Conservation (phyloP, 257 asterid genomes). For the Catharanthus roseus region DNA sequence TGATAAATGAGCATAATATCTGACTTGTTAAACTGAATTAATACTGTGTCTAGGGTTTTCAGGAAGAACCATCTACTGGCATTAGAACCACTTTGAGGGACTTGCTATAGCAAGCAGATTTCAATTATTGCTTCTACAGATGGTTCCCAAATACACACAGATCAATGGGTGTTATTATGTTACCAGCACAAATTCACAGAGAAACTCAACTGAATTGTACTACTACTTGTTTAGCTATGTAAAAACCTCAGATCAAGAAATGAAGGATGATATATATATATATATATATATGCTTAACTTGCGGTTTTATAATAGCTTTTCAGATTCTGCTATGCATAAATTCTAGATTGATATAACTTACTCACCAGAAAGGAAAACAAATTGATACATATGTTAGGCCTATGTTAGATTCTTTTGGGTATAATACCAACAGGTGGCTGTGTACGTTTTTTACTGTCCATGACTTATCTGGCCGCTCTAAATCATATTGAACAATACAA, state of each 20-base stretch:
- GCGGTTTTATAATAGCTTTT: neutral
- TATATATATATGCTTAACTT: too few species aligned
- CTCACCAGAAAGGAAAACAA: neutral
- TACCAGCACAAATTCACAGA: neutral
- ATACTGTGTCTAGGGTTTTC: neutral
- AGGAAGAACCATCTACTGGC: slow-evolving; percentile 31
- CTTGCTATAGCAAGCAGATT: slow-evolving; percentile 28
- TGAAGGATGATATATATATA: neutral
- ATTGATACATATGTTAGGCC: neutral
- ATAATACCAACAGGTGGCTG: too few species aligned
- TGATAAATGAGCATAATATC: neutral
- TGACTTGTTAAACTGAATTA: neutral
- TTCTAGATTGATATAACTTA: neutral
- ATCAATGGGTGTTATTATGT: neutral
- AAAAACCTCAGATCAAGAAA: neutral
- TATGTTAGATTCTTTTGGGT: too few species aligned
- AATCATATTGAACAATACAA: too few species aligned
- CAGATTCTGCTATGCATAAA: neutral
- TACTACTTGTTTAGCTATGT: neutral
- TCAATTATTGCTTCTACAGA: neutral
- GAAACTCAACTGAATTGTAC: neutral
- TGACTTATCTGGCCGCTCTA: too few species aligned
- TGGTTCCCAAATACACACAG: neutral
- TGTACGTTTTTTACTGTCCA: too few species aligned
- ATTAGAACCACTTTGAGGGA: slow-evolving; percentile 47